Conservation (phyloP, 1,284 basidiomycete species). For the Leccinum subrobustum region DNA sequence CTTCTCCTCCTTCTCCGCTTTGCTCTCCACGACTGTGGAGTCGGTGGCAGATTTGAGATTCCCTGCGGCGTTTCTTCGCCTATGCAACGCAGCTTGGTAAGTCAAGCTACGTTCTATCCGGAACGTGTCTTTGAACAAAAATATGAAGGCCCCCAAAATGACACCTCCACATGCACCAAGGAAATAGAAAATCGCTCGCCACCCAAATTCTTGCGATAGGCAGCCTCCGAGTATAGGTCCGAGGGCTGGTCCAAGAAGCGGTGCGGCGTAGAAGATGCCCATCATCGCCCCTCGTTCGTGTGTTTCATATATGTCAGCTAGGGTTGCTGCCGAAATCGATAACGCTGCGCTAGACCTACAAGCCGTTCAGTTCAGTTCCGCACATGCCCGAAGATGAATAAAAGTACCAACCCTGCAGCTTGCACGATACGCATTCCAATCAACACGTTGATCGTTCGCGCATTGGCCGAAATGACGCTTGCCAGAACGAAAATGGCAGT, state of each 20-base stretch:
- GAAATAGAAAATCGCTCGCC: conserved; percentile 85
- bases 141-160: conserved; percentile 56
- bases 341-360: conserved; percentile 74
- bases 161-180: conserved; percentile 62
- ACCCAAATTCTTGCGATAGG: conserved; percentile 66
- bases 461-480: conserved; percentile 62
- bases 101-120: conserved; percentile 75
- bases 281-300: conserved; percentile 79
- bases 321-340: conserved; percentile 76
- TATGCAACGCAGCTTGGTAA: conserved; percentile 63
- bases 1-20: conserved; percentile 8
- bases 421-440: conserved; percentile 75
- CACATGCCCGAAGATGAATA: not conserved
- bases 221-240: conserved; percentile 74
- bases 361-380: not conserved
- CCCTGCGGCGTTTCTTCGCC: conserved; percentile 14
- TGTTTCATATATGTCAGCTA: conserved; percentile 82
- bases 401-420: conserved; percentile 53
- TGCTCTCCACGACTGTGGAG: conserved; percentile 5
- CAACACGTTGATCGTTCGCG: conserved; percentile 60
- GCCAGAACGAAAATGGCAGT: conserved; percentile 60
- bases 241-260: conserved; percentile 59
- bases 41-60: conserved; percentile 15
- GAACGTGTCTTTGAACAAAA: conserved; percentile 82
- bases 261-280: conserved; percentile 72